Evolutionary conservation across 2,329 filamentous ascomycete genomes (phyloP), one percentile per base, ranked within the genome.

Genomic region (Arachnomyces sp.): DNA sequence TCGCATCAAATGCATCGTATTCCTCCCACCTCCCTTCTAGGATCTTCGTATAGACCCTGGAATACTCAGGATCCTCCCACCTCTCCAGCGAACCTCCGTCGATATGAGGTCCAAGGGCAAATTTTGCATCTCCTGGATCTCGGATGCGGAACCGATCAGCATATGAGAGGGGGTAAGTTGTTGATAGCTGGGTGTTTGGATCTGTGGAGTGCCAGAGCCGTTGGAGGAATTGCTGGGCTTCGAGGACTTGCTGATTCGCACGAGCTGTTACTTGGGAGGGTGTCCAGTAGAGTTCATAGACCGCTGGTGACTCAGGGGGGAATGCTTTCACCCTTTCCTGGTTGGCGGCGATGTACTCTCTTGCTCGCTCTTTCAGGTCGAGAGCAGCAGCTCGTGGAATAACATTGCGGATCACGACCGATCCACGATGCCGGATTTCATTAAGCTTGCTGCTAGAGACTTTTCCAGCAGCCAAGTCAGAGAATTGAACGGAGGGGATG

Each of bases 1-100:
- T 78, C 0, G 79, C 79, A 52, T 94, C 86, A 77, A 82, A 95
- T 0, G 87, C 77, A 53, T 95, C 84, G 54, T 86, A 89, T 2
- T 72, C 60, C 48, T 93, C 85, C 87, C 88, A 94, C 1, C 70
- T 61, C 0, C 89, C 90, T 14, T 74, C 62, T 41, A 87, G 82
- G 7, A 95, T 73, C 14, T 72, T 64, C 43, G 82, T 74, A 60
- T 94, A 95, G 2, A 89, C 83, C n/a, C 71, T 64, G 0, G 80
- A 77, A 49, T 88, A 89, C 1, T 82, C 82, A 0, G 74, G 63
- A 20, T 67, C 68, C 57, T 87, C 82, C 83, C 84, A 88, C 2
- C 83, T 72, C 61, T 88, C 83, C 1, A 85, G 74, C 38, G 79
- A 82, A 15, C 83, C 83, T 11, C 82, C 82, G 51, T 88, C 83